Evolutionary conservation across 2,329 filamentous ascomycete genomes (phyloP).

Genomic region (Ophiostoma sp.): DNA sequence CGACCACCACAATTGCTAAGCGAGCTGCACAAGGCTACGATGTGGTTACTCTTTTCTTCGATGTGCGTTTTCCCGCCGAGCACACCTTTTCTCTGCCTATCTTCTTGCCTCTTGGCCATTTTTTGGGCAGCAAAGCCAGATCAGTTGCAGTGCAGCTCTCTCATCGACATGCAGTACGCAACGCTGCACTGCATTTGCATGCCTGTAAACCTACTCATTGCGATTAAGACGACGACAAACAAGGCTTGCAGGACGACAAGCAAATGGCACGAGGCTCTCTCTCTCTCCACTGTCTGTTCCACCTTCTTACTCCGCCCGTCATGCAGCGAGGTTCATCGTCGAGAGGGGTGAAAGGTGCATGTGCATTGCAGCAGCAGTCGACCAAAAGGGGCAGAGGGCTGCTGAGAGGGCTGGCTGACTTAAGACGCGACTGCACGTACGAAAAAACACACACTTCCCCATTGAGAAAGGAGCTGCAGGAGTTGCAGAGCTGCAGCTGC

Average conservation of each 20-base stretch:
- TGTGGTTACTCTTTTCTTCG: not conserved
- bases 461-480: constrained; percentile 11
- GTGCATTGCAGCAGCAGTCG: not conserved
- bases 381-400: not conserved
- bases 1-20: not conserved
- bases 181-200: not conserved
- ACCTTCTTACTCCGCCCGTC: not conserved
- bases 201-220: not conserved
- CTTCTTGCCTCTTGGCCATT: not conserved
- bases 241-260: not conserved
- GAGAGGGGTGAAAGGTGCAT: not conserved
- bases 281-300: not conserved
- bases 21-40: not conserved
- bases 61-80: not conserved
- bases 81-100: not conserved
- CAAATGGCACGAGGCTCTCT: not conserved
- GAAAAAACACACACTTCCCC: not conserved
- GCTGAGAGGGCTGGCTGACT: not conserved
- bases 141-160: not conserved
- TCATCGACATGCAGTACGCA: not conserved
- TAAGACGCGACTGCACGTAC: not conserved
- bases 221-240: not conserved
- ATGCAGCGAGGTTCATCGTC: not conserved
- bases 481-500: not conserved
- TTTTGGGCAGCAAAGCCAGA: not conserved